Evolutionary conservation across 495 filamentous ascomycete species (phyloP), one percentile per base, ranked within the genome.

Genomic region (Penicillium tannophilum): DNA sequence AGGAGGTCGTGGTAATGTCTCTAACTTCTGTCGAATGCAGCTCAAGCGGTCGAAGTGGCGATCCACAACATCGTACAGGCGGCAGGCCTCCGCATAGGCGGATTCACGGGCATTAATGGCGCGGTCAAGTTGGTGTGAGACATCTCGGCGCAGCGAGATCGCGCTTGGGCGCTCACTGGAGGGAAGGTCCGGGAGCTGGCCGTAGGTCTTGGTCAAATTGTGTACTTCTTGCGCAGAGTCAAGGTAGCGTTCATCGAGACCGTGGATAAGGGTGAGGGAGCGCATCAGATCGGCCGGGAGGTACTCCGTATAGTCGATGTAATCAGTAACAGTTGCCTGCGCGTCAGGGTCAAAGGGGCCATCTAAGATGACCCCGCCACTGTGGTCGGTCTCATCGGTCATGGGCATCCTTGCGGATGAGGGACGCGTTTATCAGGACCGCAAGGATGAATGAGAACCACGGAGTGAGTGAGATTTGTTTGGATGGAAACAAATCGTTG

Each of bases 291-390:
- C 95, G 31, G 92, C 89, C 16, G 94, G 93, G 19, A 98, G 90
- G 77, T 94, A 95, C 77, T 98, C 94, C 61, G 94, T 97, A 72
- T 89, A 96, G 73, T 97, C 94, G 64, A 96, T 88, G 72, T 92
- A 98, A 76, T 98, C 94, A 60, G 89, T 93, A 16, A 97, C 88
- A 54, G 91, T 94, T 9, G 92, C 89, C 61, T 96, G 90, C n/a
- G 91, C 90, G 74, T 98, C 94, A 19, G 93, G 93, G 65, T 98
- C 92, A 54, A 78, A 79, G 46, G 77, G 76, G 23, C 77, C 77
- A 61, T 80, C 77, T 4, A 80, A 63, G 43, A 80, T 79, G 56
- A 80, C 73, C 64, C 77, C 76, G 43, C 77, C 77, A 33, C 72
- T 68, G 55, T 78, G 73, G 47, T 79, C 75, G 45, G 73, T 70